A percentile compares a stretch with the other conserved stretches of the same genome.
phyloP scores from a whole-genome alignment of 2,329 filamentous ascomycete genomes.

The Diaporthe amygdali region DNA sequence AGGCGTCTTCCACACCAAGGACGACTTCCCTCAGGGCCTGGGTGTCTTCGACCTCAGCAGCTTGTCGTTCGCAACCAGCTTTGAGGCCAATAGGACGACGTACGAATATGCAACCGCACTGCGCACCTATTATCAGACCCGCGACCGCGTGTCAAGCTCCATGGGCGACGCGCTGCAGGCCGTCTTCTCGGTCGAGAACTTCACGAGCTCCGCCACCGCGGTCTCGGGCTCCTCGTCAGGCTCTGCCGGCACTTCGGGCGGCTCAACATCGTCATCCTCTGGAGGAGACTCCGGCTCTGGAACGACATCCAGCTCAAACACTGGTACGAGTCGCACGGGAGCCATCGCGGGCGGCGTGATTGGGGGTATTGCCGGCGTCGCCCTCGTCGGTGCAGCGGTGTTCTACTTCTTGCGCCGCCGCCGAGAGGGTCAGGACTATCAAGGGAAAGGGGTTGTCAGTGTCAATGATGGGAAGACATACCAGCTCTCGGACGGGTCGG shows the following conservation, averaged over 20 bases:
- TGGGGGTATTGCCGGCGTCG: constrained; percentile 23
- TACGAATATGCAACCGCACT: constrained; percentile 23
- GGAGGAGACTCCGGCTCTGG: background rate
- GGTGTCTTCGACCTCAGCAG: constrained; percentile 29
- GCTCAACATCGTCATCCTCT: background rate
- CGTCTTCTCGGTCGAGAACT: constrained; percentile 11
- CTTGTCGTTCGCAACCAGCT: constrained; percentile 25
- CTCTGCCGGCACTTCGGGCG: background rate
- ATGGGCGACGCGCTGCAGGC: background rate
- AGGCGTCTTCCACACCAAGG: constrained; percentile 25
- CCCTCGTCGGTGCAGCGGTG: constrained; percentile 29
- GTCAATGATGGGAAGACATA: background rate
- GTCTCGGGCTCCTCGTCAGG: background rate
- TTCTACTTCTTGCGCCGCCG: constrained; percentile 30
- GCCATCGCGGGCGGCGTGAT: constrained; percentile 33
- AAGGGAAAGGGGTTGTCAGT: background rate
- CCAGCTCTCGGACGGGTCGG: background rate
- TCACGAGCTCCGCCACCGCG: background rate
- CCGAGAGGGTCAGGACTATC: background rate
- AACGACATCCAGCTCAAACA: background rate
- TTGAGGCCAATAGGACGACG: constrained; percentile 14
- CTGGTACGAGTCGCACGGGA: constrained; percentile 23
- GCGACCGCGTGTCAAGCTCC: constrained; percentile 22
- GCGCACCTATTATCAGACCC: constrained; percentile 26
- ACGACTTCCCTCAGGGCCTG: constrained; percentile 28